Conservation (phyloP, 305 asterid genomes). For the Solanum hybrid region DNA sequence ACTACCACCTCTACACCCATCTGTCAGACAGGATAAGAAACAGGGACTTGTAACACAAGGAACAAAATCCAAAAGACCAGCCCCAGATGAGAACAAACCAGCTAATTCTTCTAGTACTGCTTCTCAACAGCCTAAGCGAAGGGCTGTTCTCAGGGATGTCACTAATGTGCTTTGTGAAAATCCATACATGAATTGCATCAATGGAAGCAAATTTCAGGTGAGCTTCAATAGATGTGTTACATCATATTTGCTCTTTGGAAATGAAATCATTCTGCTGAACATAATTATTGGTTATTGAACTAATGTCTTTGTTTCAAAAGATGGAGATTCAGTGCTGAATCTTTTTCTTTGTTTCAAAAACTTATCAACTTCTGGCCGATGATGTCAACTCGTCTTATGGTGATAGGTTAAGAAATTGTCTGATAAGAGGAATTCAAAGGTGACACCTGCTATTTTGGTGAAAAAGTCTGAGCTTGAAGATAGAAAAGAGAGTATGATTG, state of each 20-base stretch:
- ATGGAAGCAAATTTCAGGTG: conserved; percentile 37
- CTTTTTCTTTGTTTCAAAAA: neutral
- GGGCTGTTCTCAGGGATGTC: conserved; percentile 76
- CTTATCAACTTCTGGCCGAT: neutral
- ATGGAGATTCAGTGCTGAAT: neutral
- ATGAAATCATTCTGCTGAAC: neutral
- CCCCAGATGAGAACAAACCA: conserved; percentile 26
- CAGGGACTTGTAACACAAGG: conserved; percentile 13
- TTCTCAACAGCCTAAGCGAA: conserved; percentile 40
- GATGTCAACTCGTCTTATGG: conserved; percentile 6
- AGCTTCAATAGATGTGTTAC: neutral
- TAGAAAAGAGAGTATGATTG: conserved; percentile 20
- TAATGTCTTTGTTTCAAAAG: neutral
- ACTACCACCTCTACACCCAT: conserved; percentile 63
- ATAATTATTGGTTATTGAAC: neutral
- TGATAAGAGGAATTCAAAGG: conserved; percentile 36
- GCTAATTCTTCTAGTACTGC: conserved; percentile 21
- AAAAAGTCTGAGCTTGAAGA: conserved; percentile 21
- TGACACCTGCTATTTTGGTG: conserved; percentile 27
- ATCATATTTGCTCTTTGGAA: neutral
- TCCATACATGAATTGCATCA: conserved; percentile 33
- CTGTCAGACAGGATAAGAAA: conserved; percentile 37
- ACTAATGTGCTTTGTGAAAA: conserved; percentile 47
- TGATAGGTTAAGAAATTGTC: conserved; percentile 29
- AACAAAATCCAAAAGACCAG: conserved; percentile 51